Evolutionary conservation across 2,329 filamentous ascomycete species (phyloP).

Genomic region (Apiospora rasikravindrae): DNA sequence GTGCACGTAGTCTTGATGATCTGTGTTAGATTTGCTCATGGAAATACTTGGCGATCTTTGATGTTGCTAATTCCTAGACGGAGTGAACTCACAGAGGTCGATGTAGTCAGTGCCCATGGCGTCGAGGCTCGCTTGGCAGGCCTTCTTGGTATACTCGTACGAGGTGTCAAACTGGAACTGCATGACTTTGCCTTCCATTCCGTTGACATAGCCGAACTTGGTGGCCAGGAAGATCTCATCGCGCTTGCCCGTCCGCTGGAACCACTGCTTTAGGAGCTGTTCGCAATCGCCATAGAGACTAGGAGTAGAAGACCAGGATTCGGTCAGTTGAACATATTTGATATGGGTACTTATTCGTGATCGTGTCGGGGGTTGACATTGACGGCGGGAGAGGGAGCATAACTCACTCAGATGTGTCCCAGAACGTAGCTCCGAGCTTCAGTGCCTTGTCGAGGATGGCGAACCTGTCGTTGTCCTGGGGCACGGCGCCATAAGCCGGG

Average conservation of each 20-base stretch:
- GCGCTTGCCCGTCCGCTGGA: slow-evolving; percentile 45
- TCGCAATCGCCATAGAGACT: slow-evolving; percentile 49
- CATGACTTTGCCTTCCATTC: background rate
- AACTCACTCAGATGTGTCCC: slow-evolving; percentile 44
- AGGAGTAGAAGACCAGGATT: background rate
- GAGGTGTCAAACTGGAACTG: slow-evolving; percentile 31
- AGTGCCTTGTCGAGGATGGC: slow-evolving; percentile 29
- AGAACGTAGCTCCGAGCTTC: slow-evolving; percentile 51
- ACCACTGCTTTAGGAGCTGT: slow-evolving; percentile 50
- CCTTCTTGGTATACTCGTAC: slow-evolving; percentile 36
- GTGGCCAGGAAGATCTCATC: slow-evolving; percentile 49
- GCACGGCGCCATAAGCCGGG: slow-evolving; percentile 26
- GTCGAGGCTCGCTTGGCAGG: slow-evolving; percentile 45
- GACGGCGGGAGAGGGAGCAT: background rate
- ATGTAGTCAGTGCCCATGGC: slow-evolving; percentile 56
- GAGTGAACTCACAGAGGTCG: slow-evolving; percentile 48
- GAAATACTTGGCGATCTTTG: background rate
- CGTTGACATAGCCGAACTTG: slow-evolving; percentile 35
- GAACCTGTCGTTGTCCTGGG: slow-evolving; percentile 31
- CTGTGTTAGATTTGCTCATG: background rate
- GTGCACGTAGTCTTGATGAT: slow-evolving; percentile 50
- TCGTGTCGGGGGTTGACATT: too few relatives aligned
- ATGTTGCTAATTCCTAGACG: background rate
- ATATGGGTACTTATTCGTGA: background rate
- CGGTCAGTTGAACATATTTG: too few relatives aligned